Evolutionary conservation across 345 rosid species (phyloP), one percentile per base, ranked within the genome.

Genomic region (Populus nigra): DNA sequence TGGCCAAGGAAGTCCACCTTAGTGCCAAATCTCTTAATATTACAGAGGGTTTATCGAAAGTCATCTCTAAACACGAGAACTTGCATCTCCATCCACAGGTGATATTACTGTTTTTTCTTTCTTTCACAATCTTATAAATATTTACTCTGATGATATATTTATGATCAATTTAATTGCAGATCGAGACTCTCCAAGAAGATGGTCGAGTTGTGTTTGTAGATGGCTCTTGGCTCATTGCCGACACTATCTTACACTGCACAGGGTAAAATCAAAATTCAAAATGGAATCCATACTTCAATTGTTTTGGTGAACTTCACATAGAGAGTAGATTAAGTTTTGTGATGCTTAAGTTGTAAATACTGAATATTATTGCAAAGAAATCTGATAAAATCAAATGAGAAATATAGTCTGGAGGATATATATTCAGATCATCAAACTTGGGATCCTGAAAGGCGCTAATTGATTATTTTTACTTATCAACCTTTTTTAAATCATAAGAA

Each of bases 191-290:
- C 7, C 76, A 86, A 68, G 92, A 89, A 53, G 97, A 95, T 80
- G 97, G 99, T 38, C 78, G 75, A 27, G 91, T 91, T 67, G 12
- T 35, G 29, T 95, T 95, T 66, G 84, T 77, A 2, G 92, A 95
- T 72, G 96, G 97, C 15, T 82, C 91, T 31, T 88, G 82, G 77
- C 81, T 90, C 70, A 72, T 84, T 18, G 93, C 98, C 3, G 91
- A 95, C 73, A 86, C 98, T 5, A 89, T 93, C 76, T 43, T 95
- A 38, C 91, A 93, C 71, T 95, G 99, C 92, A 93, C 98, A 17
- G 98, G 99, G 99, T 95, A 91, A 86, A 45, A 23, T 23, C 50
- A 8, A 68, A 27, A 53, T 23, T 43, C 74, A 61, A 38, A 31
- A 27, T 59, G 27, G 13, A 45, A 12, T 13, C 16, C 43, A 39